Evolutionary conservation across 306 rosid genomes (phyloP).

Genomic region (Prunus mira): DNA sequence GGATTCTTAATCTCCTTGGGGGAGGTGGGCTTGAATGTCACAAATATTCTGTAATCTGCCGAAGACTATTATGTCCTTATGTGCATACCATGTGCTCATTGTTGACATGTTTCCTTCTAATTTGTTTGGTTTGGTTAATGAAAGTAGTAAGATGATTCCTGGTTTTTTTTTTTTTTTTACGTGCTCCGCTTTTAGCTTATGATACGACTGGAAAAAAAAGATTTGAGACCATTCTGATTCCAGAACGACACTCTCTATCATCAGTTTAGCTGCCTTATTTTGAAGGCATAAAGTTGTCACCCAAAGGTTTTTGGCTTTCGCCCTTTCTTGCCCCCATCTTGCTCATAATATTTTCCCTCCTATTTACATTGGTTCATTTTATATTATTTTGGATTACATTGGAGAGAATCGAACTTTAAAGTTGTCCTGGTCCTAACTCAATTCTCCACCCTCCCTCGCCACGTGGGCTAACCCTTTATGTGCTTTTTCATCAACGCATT

Average conservation of each 20-base stretch:
- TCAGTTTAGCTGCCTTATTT: neutral
- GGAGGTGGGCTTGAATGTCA: conserved; percentile 54
- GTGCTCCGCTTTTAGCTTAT: neutral
- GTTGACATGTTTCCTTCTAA: conserved; percentile 7
- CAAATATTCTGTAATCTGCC: conserved; percentile 21
- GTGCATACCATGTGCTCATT: conserved; percentile 28
- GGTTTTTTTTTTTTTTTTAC: neutral
- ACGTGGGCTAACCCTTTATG: too few relatives aligned
- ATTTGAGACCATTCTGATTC: neutral
- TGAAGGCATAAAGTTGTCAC: neutral
- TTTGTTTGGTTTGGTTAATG: conserved; percentile 2
- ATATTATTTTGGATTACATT: too few relatives aligned
- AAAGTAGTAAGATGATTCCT: conserved; percentile 6
- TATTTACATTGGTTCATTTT: too few relatives aligned
- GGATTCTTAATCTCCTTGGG: conserved; percentile 28
- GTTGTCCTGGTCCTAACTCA: too few relatives aligned
- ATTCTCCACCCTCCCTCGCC: too few relatives aligned
- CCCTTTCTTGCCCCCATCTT: neutral
- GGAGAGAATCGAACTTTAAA: too few relatives aligned
- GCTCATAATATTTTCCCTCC: neutral
- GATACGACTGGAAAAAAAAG: neutral
- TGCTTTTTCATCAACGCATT: too few relatives aligned
- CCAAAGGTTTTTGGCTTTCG: neutral
- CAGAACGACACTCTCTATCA: neutral
- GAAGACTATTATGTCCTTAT: conserved; percentile 23